phyloP scores from a whole-genome alignment of 495 filamentous ascomycete genomes.

The Schizothecium vesticola region DNA sequence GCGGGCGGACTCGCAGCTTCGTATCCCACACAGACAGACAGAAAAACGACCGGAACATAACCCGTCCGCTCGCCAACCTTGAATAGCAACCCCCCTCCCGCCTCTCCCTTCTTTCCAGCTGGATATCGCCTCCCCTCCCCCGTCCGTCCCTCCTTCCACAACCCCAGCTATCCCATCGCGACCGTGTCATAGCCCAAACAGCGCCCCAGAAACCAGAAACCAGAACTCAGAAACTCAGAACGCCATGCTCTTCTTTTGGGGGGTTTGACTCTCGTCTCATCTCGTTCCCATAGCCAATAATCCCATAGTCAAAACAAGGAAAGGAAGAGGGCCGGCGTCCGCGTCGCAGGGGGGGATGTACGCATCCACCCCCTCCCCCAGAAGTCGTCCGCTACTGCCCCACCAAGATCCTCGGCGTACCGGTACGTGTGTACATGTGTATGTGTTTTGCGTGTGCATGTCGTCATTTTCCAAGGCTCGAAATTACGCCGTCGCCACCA shows the following conservation, averaged over 20 bases:
- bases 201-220: neutral
- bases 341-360: neutral
- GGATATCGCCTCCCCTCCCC: too few species aligned
- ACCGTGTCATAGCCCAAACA: neutral
- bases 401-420: neutral
- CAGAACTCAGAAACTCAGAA: neutral
- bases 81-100: too few species aligned
- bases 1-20: neutral
- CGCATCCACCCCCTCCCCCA: neutral
- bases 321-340: neutral
- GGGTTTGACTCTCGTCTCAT: neutral
- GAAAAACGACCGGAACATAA: too few species aligned
- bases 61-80: too few species aligned
- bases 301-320: neutral
- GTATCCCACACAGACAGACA: neutral
- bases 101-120: too few species aligned
- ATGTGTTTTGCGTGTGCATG: neutral
- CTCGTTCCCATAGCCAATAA: neutral
- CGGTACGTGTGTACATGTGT: neutral
- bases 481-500: neutral
- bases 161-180: neutral
- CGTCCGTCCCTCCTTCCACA: too few species aligned
- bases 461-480: neutral
- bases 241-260: slow-evolving; percentile 3
- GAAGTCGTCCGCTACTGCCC: neutral